phyloP scores from a whole-genome alignment of 2,329 filamentous ascomycete genomes.

The Alternaria brassicae region DNA sequence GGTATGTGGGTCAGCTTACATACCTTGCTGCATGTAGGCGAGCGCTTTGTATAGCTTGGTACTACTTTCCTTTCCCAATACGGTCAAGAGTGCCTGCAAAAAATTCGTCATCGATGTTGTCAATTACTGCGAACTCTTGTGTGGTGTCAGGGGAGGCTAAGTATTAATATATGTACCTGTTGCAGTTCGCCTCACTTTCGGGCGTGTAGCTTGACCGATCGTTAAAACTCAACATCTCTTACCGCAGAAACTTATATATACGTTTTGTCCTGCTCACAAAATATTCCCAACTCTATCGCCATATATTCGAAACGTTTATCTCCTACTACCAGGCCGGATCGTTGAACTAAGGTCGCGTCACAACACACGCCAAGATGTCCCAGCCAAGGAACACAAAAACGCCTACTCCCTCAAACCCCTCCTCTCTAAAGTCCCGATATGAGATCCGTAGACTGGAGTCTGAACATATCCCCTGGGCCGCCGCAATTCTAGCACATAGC shows the following conservation, averaged over 20 bases:
- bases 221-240: neutral
- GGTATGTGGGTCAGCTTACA: neutral
- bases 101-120: neutral
- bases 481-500: constrained; percentile 41
- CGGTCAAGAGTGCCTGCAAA: neutral
- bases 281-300: neutral
- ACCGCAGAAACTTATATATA: neutral
- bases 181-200: neutral
- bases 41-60: neutral
- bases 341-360: neutral
- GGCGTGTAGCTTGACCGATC: neutral
- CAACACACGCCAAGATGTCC: neutral
- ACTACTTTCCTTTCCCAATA: neutral
- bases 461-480: constrained; percentile 38
- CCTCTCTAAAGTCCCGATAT: constrained; percentile 38
- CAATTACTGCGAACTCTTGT: neutral
- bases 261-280: neutral
- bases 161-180: neutral
- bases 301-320: no score
- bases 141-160: neutral
- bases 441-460: constrained; percentile 40
- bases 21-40: neutral
- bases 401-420: constrained; percentile 31
- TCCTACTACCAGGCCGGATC: neutral
- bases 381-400: constrained; percentile 1